Evolutionary conservation across 2,329 filamentous ascomycete genomes (phyloP), one percentile per base, ranked within the genome.

Genomic region (Exophiala lecanii-corni): DNA sequence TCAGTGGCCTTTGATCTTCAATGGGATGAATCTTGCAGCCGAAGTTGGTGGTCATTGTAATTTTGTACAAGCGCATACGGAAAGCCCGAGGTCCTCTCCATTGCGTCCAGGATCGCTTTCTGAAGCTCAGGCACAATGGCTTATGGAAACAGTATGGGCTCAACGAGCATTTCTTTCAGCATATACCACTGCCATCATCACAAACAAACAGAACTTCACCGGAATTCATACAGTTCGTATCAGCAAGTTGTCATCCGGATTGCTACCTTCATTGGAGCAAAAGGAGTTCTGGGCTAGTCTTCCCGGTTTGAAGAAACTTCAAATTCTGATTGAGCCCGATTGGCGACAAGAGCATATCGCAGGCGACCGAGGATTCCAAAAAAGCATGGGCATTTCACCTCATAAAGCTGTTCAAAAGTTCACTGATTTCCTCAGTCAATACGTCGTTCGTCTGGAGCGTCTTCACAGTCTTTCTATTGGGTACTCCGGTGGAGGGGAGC

Each of bases 161-260:
- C 81, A 86, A 51, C 69, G 76, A 40, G 81, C 81, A 13, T 81
- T 86, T 57, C 68, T 86, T 35, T 76, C 81, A 36, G 82, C 81
- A 1, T 86, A 82, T 53, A 74, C 80, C 51, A 73, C 84, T 36
- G 75, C 79, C 1, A 61, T 85, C 32, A 75, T 80, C 17, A 79
- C 84, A 55, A 82, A 82, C 46, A 65, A 67, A 3, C 51, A 56
- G 4, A 71, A 67, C 2, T 83, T 85, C 51, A 46, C 57, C 5
- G 62, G 68, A 4, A 69, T 86, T 32, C 74, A 73, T 16, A 77
- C 72, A 4, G 59, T 87, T 31, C 82, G 75, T 23, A 72, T 87
- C 38, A 75, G 81, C 37, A 78, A 79, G 40, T 67, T 86, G 10
- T 81, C 82, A 1, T 80, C 78, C 57, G 69, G 75, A 13, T 75